Evolutionary conservation across 306 rosid species (phyloP).

Genomic region (Pyrus bretschneideri): DNA sequence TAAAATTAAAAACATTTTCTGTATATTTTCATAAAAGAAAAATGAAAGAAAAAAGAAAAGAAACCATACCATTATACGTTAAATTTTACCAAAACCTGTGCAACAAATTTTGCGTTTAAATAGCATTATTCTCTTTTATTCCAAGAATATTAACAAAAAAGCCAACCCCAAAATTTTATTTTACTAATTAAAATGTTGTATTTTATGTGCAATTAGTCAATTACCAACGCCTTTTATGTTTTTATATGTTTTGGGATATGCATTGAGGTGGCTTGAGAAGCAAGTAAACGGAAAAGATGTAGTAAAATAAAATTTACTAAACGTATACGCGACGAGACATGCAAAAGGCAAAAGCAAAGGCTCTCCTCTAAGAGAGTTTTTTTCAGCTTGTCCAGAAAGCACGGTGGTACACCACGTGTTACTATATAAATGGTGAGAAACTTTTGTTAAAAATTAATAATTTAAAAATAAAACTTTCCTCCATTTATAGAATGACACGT

Average conservation of each 20-base stretch:
- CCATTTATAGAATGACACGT: too few species aligned
- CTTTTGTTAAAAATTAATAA: too few species aligned
- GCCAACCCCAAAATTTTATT: too few species aligned
- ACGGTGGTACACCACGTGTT: rapidly evolving
- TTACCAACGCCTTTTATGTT: not conserved
- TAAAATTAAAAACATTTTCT: not conserved
- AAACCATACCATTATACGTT: not conserved
- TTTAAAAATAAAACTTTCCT: too few species aligned
- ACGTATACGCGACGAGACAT: not conserved
- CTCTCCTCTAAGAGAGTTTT: not conserved
- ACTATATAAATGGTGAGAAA: too few species aligned
- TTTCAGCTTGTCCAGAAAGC: not conserved
- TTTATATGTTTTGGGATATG: not conserved
- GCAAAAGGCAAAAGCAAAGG: constrained; percentile 4
- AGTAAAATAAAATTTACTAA: not conserved
- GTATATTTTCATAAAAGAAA: too few species aligned
- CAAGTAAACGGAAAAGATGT: not conserved
- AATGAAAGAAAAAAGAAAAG: too few species aligned
- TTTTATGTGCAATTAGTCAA: not conserved
- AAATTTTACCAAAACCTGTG: too few species aligned
- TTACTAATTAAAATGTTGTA: too few species aligned
- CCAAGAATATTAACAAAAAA: too few species aligned
- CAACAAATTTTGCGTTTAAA: not conserved
- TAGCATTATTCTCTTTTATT: not conserved
- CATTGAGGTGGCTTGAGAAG: constrained; percentile 7